Percentiles rank a stretch among this genome's conserved stretches.
These are phyloP conservation scores for Plasmodium yoelii DNA, from an alignment of 169 alveolate species.

Conservation along the genomic window DNA sequence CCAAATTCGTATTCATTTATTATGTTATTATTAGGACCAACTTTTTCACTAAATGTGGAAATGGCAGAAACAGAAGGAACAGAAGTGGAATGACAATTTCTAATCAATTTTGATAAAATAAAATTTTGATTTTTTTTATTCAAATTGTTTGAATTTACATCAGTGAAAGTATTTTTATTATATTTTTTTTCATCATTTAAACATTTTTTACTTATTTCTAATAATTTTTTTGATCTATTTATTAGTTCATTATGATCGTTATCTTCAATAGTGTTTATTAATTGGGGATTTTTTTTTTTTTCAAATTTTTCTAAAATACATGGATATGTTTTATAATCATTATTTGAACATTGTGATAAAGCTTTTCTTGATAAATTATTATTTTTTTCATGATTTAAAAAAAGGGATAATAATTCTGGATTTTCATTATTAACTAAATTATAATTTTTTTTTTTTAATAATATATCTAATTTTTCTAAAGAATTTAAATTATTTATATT, in stretches of 20 bases:
- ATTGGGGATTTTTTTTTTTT: constrained; percentile 13
- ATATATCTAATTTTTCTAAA: constrained; percentile 39
- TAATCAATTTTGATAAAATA: background rate
- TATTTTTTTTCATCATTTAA: constrained; percentile 7
- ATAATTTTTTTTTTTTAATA: constrained; percentile 28
- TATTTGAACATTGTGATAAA: constrained; percentile 16
- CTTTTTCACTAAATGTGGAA: background rate
- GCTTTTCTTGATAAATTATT: constrained; percentile 4
- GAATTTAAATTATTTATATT: constrained; percentile 21
- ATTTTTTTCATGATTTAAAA: constrained; percentile 3
- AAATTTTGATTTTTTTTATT: background rate
- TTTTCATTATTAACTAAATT: constrained; percentile 1
- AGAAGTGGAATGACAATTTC: background rate
- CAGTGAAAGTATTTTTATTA: background rate
- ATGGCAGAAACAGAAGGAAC: background rate
- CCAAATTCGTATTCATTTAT: background rate
- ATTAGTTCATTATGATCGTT: constrained; percentile 24
- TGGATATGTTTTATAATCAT: constrained; percentile 30
- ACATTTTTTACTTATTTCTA: constrained; percentile 55
- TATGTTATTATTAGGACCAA: background rate
- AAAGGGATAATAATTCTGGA: background rate
- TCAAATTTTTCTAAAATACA: constrained; percentile 29
- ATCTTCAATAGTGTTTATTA: constrained; percentile 8
- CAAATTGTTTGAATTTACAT: background rate
- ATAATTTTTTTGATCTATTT: constrained; percentile 41